Evolutionary conservation across 2,329 filamentous ascomycete genomes (phyloP).

Genomic region (Venturia aucupariae): DNA sequence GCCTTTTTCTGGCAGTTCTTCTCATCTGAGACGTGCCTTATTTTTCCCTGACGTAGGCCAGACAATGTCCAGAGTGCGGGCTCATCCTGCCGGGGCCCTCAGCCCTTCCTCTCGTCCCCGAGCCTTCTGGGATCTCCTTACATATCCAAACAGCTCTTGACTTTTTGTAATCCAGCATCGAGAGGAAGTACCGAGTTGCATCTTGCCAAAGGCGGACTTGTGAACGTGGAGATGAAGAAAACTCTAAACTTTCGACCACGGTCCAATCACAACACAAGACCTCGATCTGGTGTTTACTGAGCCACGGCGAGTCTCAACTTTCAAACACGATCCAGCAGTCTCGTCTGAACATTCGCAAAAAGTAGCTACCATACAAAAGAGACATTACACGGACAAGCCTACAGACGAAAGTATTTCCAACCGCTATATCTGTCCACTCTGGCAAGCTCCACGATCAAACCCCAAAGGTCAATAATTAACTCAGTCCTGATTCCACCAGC

Average conservation of each 20-base stretch:
- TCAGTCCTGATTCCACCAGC: no score
- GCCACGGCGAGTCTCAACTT: background rate
- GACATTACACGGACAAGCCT: no score
- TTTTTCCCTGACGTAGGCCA: background rate
- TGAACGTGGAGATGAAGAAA: background rate
- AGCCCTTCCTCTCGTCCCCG: background rate
- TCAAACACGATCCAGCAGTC: background rate
- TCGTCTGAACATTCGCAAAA: background rate
- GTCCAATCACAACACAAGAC: background rate
- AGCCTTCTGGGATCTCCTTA: background rate
- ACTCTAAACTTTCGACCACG: background rate
- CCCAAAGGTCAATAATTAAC: no score
- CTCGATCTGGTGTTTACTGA: background rate
- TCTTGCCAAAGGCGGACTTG: no score
- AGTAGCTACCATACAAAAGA: no score
- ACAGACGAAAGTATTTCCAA: no score
- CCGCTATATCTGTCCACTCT: no score
- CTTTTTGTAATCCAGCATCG: background rate
- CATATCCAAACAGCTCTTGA: background rate
- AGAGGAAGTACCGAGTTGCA: background rate
- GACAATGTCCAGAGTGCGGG: background rate
- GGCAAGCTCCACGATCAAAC: no score
- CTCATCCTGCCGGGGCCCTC: background rate
- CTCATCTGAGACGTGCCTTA: no score
- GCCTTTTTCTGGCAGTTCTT: no score